These are phyloP conservation scores for Aspergillus ruber DNA, from an alignment of 2,329 filamentous ascomycete species.

Conservation along the genomic window DNA sequence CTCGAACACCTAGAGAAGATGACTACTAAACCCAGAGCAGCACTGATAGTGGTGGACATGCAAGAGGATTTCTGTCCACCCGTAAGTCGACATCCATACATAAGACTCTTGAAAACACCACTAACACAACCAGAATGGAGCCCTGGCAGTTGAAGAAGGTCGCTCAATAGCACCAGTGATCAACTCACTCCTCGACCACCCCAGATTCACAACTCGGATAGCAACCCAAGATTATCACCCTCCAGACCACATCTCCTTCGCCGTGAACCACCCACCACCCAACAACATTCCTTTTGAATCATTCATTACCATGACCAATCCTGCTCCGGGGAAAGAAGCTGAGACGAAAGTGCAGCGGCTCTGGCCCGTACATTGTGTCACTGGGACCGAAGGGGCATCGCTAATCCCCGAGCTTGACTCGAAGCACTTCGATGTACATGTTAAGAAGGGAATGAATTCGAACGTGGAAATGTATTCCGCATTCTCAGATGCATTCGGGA, in stretches of 20 bases:
- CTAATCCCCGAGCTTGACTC: constrained; percentile 66
- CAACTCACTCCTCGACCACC: constrained; percentile 66
- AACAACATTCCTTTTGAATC: constrained; percentile 64
- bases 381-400: constrained; percentile 63
- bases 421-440: constrained; percentile 53
- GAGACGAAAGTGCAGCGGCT: constrained; percentile 63
- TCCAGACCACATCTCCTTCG: constrained; percentile 76
- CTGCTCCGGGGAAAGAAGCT: constrained; percentile 44
- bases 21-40: constrained; percentile 16
- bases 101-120: constrained; percentile 1
- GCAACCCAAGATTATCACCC: constrained; percentile 96
- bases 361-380: constrained; percentile 89
- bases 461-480: constrained; percentile 90
- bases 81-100: constrained; percentile 45
- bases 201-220: constrained; percentile 63
- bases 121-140: constrained; percentile 56
- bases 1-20: neutral
- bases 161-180: constrained; percentile 63
- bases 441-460: constrained; percentile 71
- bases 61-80: constrained; percentile 97
- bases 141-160: constrained; percentile 73
- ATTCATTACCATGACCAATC: constrained; percentile 51
- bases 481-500: constrained; percentile 73
- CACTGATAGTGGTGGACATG: constrained; percentile 74
- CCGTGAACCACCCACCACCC: constrained; percentile 62